Conservation (phyloP, 2,329 filamentous ascomycete genomes). For the Sporothrix inflata region DNA sequence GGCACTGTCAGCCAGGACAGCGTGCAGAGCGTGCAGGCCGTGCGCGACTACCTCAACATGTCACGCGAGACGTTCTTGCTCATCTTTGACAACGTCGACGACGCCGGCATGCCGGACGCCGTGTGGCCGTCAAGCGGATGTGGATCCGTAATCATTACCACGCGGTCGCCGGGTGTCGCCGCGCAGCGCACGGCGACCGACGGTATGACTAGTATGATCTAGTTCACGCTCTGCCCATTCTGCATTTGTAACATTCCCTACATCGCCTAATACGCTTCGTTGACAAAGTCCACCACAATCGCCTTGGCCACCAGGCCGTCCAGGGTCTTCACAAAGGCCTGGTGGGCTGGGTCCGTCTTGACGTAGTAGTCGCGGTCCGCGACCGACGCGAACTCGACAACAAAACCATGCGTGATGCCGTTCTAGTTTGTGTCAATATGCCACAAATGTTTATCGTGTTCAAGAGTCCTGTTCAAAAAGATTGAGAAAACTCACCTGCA, state of each 20-base stretch:
- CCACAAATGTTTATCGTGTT: no score
- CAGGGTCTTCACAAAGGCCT: conserved; percentile 49
- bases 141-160: neutral
- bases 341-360: conserved; percentile 63
- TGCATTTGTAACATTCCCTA: neutral
- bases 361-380: conserved; percentile 71
- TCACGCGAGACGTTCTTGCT: neutral
- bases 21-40: neutral
- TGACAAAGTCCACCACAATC: conserved; percentile 25
- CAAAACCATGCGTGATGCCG: conserved; percentile 67
- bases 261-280: conserved; percentile 32
- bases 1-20: neutral
- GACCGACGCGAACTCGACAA: conserved; percentile 64
- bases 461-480: no score
- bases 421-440: conserved; percentile 44
- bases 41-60: neutral
- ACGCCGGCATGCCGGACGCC: neutral
- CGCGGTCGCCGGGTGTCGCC: neutral
- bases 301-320: conserved; percentile 17
- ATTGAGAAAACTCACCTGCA: conserved; percentile 43
- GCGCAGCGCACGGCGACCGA: neutral
- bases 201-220: no score
- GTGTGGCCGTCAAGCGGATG: neutral
- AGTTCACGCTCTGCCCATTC: no score
- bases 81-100: neutral